Evolutionary conservation across 1,284 basidiomycete species (phyloP).

Genomic region (Rhodotorula sp.): DNA sequence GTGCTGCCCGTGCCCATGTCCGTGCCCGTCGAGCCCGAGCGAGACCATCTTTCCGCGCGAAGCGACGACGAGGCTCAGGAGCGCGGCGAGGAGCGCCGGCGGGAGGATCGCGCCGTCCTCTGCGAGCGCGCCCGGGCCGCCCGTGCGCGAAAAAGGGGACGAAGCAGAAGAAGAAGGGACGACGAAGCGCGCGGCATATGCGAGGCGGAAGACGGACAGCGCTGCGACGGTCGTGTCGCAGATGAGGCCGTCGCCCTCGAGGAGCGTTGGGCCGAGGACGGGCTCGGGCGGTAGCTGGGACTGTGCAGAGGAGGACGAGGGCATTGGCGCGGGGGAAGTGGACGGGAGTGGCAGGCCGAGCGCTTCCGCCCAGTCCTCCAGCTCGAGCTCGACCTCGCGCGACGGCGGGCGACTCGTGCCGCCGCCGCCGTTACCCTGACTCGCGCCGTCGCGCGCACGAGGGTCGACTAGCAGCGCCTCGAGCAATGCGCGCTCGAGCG

Average conservation of each 20-base stretch:
- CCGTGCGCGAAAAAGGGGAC: neutral
- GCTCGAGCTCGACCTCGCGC: neutral
- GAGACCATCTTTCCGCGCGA: constrained; percentile 5
- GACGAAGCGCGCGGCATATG: constrained; percentile 8
- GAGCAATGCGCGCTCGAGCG: neutral
- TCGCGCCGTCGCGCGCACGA: too few relatives aligned
- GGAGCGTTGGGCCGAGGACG: neutral
- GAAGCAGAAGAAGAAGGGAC: too few relatives aligned
- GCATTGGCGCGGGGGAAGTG: neutral
- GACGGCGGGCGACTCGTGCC: neutral
- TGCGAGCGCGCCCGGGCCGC: neutral
- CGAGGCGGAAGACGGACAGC: constrained; percentile 11
- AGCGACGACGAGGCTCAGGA: neutral
- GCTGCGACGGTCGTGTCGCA: constrained; percentile 21
- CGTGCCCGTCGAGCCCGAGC: neutral
- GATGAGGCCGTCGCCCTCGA: constrained; percentile 17
- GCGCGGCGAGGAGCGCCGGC: neutral
- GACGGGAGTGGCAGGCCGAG: neutral
- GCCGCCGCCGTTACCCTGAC: neutral
- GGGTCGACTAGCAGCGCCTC: neutral
- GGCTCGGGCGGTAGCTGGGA: neutral
- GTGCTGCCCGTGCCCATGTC: neutral
- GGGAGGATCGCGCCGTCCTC: constrained; percentile 1
- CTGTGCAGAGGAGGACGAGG: neutral
- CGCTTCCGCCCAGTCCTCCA: constrained; percentile 4